phyloP scores from a whole-genome alignment of 768 basidiomycete genomes.

The Mycena capillaripes region DNA sequence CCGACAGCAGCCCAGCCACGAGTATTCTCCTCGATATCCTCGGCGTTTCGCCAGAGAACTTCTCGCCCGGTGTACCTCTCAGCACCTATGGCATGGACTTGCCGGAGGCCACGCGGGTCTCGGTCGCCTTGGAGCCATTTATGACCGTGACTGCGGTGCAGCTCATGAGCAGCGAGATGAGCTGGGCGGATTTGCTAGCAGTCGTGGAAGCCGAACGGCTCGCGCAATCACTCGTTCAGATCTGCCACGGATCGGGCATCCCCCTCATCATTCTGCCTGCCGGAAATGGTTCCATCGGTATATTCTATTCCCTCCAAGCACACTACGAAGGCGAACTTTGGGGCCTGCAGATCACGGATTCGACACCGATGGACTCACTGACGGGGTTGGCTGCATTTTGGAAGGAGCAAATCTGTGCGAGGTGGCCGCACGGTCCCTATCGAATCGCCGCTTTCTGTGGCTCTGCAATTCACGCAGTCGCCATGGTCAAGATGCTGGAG shows the following conservation, averaged over 20 bases:
- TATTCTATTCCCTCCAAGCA: conserved; percentile 3
- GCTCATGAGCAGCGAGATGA: conserved; percentile 46
- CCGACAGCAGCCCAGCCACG: neutral
- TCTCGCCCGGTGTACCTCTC: conserved; percentile 45
- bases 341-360: conserved; percentile 28
- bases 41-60: conserved; percentile 41
- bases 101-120: conserved; percentile 44
- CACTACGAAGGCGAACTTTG: conserved; percentile 15
- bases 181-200: conserved; percentile 36
- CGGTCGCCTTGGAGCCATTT: conserved; percentile 42
- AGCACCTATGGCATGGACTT: conserved; percentile 50
- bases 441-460: conserved; percentile 18
- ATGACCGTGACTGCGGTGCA: conserved; percentile 45
- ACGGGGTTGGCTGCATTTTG: conserved; percentile 17
- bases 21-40: conserved; percentile 36
- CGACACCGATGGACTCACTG: conserved; percentile 12
- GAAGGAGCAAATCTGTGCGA: conserved; percentile 15
- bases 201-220: too few relatives aligned
- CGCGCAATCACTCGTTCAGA: conserved; percentile 17
- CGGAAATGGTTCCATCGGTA: neutral
- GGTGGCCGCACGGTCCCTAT: conserved; percentile 30
- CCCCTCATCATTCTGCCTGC: conserved; percentile 31
- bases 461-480: conserved; percentile 7
- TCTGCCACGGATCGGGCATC: conserved; percentile 1
- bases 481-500: conserved; percentile 25